Conservation (phyloP, 163 green algal genomes). For the Chlorella variabilis region DNA sequence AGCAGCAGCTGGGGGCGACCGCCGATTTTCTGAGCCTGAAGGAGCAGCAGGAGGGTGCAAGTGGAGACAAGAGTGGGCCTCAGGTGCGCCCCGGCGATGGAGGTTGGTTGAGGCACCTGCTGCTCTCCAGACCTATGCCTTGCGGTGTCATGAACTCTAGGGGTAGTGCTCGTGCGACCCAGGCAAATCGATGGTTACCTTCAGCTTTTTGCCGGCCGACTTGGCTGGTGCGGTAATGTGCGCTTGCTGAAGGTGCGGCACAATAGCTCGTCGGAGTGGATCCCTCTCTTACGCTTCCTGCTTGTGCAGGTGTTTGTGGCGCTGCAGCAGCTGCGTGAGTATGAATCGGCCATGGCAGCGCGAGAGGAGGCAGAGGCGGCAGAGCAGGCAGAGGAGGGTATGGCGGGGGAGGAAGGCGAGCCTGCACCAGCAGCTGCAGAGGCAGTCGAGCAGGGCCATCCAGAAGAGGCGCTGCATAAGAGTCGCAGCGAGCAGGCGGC, state of each 20-base stretch:
- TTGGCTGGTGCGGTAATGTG: too few species aligned
- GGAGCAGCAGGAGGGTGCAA: neutral
- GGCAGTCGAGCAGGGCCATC: neutral
- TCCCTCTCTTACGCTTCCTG: too few species aligned
- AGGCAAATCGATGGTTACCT: too few species aligned
- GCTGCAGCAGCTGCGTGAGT: conserved; percentile 25
- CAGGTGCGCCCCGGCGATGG: too few species aligned
- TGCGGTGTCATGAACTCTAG: too few species aligned
- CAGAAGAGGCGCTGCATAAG: conserved; percentile 1
- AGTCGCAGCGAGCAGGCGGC: conserved; percentile 18
- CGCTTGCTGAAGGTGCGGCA: too few species aligned
- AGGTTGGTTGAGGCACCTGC: too few species aligned
- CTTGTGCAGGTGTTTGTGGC: conserved; percentile 16
- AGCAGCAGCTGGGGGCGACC: neutral
- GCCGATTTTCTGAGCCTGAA: neutral
- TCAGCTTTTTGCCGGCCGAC: too few species aligned
- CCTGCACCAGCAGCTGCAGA: neutral
- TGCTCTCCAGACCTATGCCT: too few species aligned
- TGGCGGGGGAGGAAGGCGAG: neutral
- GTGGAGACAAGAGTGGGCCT: too few species aligned
- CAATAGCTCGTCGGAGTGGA: too few species aligned
- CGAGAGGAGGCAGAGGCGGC: conserved; percentile 14
- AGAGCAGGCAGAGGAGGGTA: neutral
- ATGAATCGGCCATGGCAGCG: conserved; percentile 1
- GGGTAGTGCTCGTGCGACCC: too few species aligned